A percentile compares a stretch with the other conserved stretches of the same genome.
These are phyloP conservation scores for Mucor sp. DNA, from an alignment of 371 early-diverging fungal species.

Conservation along the genomic window DNA sequence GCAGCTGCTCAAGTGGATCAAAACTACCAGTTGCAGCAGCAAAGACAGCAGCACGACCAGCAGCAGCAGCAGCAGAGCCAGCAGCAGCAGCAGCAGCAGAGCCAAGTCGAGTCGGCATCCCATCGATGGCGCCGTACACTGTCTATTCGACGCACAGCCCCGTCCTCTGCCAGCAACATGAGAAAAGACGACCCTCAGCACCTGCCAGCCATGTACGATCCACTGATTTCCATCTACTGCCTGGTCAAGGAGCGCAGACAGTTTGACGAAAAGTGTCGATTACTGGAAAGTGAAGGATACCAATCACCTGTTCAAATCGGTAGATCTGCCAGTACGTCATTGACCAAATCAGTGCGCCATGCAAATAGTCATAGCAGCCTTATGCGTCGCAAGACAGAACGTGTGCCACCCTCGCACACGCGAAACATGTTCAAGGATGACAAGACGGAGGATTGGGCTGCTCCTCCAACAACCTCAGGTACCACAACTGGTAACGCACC, in stretches of 20 bases:
- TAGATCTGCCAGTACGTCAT: constrained; percentile 26
- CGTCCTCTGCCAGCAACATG: neutral
- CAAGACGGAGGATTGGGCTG: constrained; percentile 10
- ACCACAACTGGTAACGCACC: neutral
- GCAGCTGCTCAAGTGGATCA: constrained; percentile 43
- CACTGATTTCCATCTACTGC: constrained; percentile 84
- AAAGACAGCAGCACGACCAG: constrained; percentile 7
- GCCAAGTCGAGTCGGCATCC: neutral
- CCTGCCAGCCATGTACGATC: constrained; percentile 56
- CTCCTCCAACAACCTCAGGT: constrained; percentile 10
- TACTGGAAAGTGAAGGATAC: constrained; percentile 21
- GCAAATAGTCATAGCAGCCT: neutral
- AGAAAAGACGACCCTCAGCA: constrained; percentile 40
- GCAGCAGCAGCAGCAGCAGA: neutral
- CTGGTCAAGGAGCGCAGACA: constrained; percentile 77
- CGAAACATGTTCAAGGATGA: constrained; percentile 10
- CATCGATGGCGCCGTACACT: neutral
- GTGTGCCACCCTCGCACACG: constrained; percentile 22
- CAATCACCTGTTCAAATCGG: constrained; percentile 22
- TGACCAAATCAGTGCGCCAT: constrained; percentile 9
- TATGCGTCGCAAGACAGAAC: constrained; percentile 25
- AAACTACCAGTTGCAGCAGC: constrained; percentile 18
- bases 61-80: neutral
- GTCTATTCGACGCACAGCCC: constrained; percentile 8
- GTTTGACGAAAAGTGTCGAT: constrained; percentile 19